These are phyloP conservation scores for Brassica hybrid DNA, from an alignment of 441 rosid species.

Conservation along the genomic window DNA sequence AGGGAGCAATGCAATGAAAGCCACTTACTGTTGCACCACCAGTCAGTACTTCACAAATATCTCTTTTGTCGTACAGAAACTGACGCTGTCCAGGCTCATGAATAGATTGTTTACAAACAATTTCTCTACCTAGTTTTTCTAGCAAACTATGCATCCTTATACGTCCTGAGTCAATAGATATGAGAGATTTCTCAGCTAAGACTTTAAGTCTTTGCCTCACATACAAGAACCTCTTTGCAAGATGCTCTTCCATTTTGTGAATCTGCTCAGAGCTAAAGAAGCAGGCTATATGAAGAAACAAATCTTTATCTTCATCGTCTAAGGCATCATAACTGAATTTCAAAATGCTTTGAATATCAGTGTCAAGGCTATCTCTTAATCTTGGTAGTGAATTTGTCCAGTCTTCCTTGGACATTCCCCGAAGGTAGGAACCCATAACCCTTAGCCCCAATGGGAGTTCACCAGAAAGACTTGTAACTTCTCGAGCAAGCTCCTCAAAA, in stretches of 20 bases:
- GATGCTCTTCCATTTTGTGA: neutral
- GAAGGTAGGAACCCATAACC: neutral
- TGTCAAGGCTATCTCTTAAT: neutral
- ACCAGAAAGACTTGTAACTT: neutral
- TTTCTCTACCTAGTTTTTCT: neutral
- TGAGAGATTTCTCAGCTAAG: neutral
- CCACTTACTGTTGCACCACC: neutral
- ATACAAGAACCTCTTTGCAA: neutral
- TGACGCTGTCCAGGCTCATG: slow-evolving; percentile 8
- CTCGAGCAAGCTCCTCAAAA: neutral
- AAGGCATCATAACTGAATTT: neutral
- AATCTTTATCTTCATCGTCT: neutral
- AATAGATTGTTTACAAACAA: neutral
- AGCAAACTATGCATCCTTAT: neutral
- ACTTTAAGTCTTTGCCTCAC: neutral
- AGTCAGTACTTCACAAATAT: neutral
- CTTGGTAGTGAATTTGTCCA: neutral
- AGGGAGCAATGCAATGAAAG: neutral
- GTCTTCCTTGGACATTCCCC: neutral
- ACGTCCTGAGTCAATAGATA: neutral
- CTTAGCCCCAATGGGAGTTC: neutral
- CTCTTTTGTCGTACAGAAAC: neutral
- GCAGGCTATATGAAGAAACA: slow-evolving; percentile 1
- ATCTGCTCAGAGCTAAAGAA: neutral
- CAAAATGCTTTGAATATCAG: neutral